Percentiles rank a stretch among this genome's conserved stretches.
Evolutionary conservation across 1,284 basidiomycete genomes (phyloP).

Genomic region (Exobasidium rhododendri): DNA sequence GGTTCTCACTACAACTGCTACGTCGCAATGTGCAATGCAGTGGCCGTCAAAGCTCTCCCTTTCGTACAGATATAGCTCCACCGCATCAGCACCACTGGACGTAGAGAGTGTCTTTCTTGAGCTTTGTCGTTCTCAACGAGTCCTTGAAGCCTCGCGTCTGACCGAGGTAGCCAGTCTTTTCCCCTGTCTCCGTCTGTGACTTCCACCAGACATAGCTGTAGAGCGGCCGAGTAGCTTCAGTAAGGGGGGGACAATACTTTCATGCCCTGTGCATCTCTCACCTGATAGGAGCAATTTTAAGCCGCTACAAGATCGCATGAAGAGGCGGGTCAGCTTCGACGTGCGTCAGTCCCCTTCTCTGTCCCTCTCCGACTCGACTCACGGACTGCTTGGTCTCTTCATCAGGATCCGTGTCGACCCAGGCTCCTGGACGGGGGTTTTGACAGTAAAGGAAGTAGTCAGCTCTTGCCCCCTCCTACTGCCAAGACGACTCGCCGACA

Average conservation of each 20-base stretch:
- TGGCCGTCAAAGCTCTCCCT: no score
- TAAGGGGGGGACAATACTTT: no score
- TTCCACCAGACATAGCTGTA: background rate
- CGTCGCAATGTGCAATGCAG: no score
- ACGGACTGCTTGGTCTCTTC: background rate
- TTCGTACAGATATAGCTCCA: no score
- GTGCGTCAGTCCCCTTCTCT: no score
- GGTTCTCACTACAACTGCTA: no score
- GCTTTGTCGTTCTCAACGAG: background rate
- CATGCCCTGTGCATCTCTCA: no score
- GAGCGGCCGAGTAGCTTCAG: no score
- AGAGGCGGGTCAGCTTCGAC: no score
- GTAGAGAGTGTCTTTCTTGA: background rate
- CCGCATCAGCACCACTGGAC: background rate
- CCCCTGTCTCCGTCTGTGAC: background rate
- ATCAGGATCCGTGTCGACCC: background rate
- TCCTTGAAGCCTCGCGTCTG: background rate
- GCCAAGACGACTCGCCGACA: background rate
- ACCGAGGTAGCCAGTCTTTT: background rate
- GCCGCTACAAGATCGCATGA: background rate
- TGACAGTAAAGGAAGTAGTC: no score
- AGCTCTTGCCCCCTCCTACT: no score
- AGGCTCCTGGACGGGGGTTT: background rate
- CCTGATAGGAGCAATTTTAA: background rate
- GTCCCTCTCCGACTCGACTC: no score